Percentiles rank a stretch among this genome's conserved stretches.
Evolutionary conservation across 768 basidiomycete species (phyloP).

Genomic region (Podaxis sp.): DNA sequence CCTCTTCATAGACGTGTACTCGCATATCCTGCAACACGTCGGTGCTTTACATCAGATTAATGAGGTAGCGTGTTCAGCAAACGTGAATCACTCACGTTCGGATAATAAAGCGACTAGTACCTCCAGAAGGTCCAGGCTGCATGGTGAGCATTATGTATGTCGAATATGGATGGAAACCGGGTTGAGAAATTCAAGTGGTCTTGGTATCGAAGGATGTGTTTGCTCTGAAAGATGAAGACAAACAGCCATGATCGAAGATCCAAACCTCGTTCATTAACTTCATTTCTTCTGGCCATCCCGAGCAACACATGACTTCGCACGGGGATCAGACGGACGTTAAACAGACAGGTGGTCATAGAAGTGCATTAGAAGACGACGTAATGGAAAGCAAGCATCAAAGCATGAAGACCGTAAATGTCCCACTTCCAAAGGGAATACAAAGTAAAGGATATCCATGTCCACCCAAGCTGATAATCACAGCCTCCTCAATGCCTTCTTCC

Average conservation of each 20-base stretch:
- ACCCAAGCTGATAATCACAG: constrained; percentile 31
- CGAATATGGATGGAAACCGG: background rate
- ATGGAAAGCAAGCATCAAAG: constrained; percentile 5
- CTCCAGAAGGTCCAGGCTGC: background rate
- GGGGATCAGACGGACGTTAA: background rate
- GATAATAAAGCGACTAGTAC: background rate
- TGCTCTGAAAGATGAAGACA: constrained; percentile 1
- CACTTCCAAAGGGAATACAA: background rate
- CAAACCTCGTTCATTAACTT: background rate
- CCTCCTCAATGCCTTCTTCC: constrained; percentile 86
- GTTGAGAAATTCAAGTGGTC: background rate
- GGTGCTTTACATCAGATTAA: constrained; percentile 39
- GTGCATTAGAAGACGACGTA: background rate
- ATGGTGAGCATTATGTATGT: background rate
- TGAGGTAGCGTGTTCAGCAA: background rate
- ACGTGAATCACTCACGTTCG: constrained; percentile 2
- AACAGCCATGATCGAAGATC: background rate
- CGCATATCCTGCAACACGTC: constrained; percentile 71
- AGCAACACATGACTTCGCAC: background rate
- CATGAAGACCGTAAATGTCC: background rate
- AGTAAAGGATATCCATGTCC: background rate
- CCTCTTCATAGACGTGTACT: constrained; percentile 58
- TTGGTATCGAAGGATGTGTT: background rate
- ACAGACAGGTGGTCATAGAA: background rate
- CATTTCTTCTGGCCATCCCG: background rate